These are phyloP conservation scores for Scheffersomyces stipitis DNA, from an alignment of 805 yeast genomes.

Conservation along the genomic window DNA sequence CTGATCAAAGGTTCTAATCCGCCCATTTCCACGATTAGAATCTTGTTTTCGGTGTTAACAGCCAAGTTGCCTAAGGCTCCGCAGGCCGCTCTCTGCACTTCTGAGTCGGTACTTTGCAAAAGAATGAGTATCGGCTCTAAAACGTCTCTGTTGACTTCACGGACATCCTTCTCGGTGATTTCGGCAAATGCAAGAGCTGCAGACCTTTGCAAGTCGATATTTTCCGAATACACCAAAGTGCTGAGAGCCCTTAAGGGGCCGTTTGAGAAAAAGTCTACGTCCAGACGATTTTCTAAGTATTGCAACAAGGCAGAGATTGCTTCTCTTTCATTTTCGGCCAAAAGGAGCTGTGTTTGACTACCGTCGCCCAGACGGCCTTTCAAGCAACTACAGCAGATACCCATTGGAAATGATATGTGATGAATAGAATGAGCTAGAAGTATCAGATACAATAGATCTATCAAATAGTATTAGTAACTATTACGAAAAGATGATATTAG, in stretches of 20 bases:
- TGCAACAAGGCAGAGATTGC: conserved; percentile 90
- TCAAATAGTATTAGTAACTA: too few relatives aligned
- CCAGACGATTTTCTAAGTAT: conserved; percentile 82
- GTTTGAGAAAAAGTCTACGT: conserved; percentile 84
- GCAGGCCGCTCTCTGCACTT: conserved; percentile 97
- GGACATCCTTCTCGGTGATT: conserved; percentile 93
- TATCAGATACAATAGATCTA: too few relatives aligned
- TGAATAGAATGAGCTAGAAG: too few relatives aligned
- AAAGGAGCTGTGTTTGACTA: conserved; percentile 70
- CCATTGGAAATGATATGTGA: conserved; percentile 28
- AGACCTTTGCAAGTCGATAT: conserved; percentile 90
- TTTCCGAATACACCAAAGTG: conserved; percentile 91
- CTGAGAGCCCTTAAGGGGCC: conserved; percentile 88
- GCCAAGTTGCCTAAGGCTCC: conserved; percentile 99
- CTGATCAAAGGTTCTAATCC: conserved; percentile 94
- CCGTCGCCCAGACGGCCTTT: conserved; percentile 49
- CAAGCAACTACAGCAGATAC: conserved; percentile 44
- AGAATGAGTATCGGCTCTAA: conserved; percentile 89
- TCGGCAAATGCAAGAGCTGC: conserved; percentile 99
- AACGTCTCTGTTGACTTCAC: conserved; percentile 87
- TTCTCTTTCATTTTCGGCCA: conserved; percentile 93
- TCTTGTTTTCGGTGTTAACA: conserved; percentile 91
- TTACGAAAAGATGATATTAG: too few relatives aligned
- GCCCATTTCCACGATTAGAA: conserved; percentile 95
- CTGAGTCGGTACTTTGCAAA: conserved; percentile 83